phyloP scores from a whole-genome alignment of 129 eudicot genomes.

The Rutidosis leptorrhynchoides region DNA sequence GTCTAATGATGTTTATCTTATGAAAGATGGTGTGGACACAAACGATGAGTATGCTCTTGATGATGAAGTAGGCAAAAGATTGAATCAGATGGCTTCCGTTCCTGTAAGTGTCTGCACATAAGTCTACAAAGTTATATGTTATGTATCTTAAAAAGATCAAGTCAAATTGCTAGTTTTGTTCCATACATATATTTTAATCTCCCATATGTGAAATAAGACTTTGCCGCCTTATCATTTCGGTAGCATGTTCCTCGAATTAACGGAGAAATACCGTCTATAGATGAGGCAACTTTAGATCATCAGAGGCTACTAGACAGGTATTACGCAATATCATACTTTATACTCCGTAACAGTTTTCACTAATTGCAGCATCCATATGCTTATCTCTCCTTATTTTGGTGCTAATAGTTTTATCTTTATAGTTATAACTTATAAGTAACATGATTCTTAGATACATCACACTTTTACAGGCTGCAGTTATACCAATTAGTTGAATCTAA shows the following conservation, averaged over 20 bases:
- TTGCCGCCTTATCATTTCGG: constrained; percentile 28
- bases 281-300: constrained; percentile 85
- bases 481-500: constrained; percentile 78
- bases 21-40: constrained; percentile 52
- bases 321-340: constrained; percentile 4
- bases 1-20: constrained; percentile 20
- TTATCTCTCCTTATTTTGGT: too few relatives aligned
- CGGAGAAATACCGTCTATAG: constrained; percentile 83
- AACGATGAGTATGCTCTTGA: constrained; percentile 64
- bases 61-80: constrained; percentile 78
- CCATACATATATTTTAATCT: constrained; percentile 4
- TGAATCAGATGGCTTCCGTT: constrained; percentile 77
- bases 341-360: not conserved
- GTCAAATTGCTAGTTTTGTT: constrained; percentile 14
- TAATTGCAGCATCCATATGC: not conserved
- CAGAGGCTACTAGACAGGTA: constrained; percentile 87
- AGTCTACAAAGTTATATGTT: not conserved
- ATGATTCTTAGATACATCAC: constrained; percentile 12
- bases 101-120: constrained; percentile 56
- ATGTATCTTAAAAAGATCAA: constrained; percentile 3
- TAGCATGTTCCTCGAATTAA: constrained; percentile 88
- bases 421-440: not conserved
- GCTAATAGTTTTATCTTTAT: too few relatives aligned
- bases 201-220: not conserved
- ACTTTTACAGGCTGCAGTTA: constrained; percentile 57